Base-by-base conservation (phyloP, 2,329 filamentous ascomycete species). In the Teratosphaeria destructans region DNA sequence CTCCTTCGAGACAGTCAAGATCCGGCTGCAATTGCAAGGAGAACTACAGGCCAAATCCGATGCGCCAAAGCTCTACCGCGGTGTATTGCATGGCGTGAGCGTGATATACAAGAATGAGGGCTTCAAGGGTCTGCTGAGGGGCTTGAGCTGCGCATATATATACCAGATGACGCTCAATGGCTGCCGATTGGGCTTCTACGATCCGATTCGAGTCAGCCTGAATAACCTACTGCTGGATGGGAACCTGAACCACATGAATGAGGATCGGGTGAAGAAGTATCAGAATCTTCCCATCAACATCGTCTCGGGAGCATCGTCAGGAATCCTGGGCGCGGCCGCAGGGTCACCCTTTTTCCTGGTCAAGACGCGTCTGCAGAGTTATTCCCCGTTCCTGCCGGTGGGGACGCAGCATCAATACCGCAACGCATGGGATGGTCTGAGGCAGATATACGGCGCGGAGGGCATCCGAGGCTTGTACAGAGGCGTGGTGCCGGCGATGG, bases 1-100 rank as follows among this genome's bases (percentile, higher is more conserved):
- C 76, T 92, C 92, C 60, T 97, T 97, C 78, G 94, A 99, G 78
- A 97, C 93, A 12, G 91, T 99, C 74, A 99, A 99, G 83, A 97
- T 97, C 73, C 89, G 90, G 70, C 85, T 99, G 83, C 94, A 99
- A 78, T 77, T 99, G 59, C 94, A 99, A 76, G 94, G 94, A 75
- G 94, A 99, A 76, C 83, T 99, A 59, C 90, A 96, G 72, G 81
- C 86, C 60, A 96, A 92, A 73, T 85, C 85, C 67, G 85, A 91
- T 72, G 90, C 93, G 60, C 88, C 88, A 65, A 88, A 90, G 70
- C 82, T 95, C 77, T 99, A 99, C 79, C 86, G 84, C 64, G 94
- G 94, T 37, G 93, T 95, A 34, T 77, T 96, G 65, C 94, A 99
- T 73, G 94, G 92, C 66, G 88, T 96, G 57, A 84, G 85, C 62